Conservation (phyloP, 2,329 filamentous ascomycete species). For the Anisogramma anomala region DNA sequence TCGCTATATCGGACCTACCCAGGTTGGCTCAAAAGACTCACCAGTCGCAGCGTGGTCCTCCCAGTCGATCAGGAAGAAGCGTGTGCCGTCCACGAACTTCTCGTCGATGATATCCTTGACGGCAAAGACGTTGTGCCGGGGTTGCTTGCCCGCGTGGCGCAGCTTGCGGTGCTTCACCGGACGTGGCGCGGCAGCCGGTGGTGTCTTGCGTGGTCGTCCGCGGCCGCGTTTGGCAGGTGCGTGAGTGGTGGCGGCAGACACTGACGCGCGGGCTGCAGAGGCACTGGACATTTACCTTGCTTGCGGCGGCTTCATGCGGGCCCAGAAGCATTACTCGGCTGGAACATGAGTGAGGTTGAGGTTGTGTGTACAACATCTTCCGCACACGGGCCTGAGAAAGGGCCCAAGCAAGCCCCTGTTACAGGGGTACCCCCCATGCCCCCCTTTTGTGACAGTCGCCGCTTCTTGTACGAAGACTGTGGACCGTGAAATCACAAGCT, state of each 20-base stretch:
- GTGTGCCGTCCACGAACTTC: conserved; percentile 20
- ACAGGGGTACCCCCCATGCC: no score
- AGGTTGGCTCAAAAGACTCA: conserved; percentile 35
- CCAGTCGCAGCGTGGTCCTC: conserved; percentile 38
- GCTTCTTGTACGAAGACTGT: no score
- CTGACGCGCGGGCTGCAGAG: neutral
- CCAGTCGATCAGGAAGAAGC: conserved; percentile 46
- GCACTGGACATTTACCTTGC: neutral
- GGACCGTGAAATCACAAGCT: no score
- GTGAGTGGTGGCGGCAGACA: neutral
- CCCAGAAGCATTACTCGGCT: no score
- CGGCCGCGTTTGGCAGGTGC: neutral
- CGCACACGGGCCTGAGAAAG: no score
- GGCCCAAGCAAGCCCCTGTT: no score
- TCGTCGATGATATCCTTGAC: conserved; percentile 29
- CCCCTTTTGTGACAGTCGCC: no score
- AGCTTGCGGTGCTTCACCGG: conserved; percentile 1
- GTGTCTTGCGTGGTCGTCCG: neutral
- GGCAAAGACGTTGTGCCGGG: conserved; percentile 14
- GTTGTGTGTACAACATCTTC: no score
- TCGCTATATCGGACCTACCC: conserved; percentile 34
- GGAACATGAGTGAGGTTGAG: no score
- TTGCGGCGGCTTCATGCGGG: no score
- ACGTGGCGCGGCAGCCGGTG: neutral
- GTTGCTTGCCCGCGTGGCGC: conserved; percentile 4